Evolutionary conservation across 495 filamentous ascomycete species (phyloP).

Genomic region (Penicillium subrubescens): DNA sequence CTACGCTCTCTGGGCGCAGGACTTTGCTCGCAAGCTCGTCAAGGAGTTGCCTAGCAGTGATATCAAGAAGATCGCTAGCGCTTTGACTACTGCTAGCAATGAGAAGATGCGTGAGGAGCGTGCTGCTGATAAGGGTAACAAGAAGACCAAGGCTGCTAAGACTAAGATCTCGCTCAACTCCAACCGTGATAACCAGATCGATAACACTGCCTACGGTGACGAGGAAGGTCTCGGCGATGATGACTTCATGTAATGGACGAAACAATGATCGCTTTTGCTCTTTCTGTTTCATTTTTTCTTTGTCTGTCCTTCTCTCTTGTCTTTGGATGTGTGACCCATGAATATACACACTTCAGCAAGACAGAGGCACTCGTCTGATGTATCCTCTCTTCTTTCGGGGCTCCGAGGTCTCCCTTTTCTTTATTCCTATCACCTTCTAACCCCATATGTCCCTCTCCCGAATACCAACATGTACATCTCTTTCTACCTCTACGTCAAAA

Average conservation of each 20-base stretch:
- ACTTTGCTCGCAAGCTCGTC: conserved; percentile 82
- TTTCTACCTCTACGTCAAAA: not conserved
- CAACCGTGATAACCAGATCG: conserved; percentile 64
- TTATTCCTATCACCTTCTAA: not conserved
- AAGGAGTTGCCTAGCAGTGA: conserved; percentile 88
- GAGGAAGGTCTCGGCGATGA: conserved; percentile 78
- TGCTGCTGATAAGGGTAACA: conserved; percentile 86
- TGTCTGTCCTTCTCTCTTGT: not conserved
- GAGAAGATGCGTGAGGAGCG: conserved; percentile 99
- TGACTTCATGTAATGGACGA: conserved; percentile 65
- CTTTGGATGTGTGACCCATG: conserved; percentile 13
- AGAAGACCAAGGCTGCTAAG: conserved; percentile 95
- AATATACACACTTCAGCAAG: conserved; percentile 18
- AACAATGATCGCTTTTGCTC: conserved; percentile 8
- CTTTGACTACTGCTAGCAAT: conserved; percentile 81
- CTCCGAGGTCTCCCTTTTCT: not conserved
- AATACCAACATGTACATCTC: conserved; percentile 17
- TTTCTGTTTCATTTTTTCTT: conserved; percentile 14
- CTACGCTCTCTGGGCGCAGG: conserved; percentile 85
- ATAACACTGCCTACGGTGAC: conserved; percentile 73
- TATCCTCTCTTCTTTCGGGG: not conserved
- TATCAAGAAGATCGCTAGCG: conserved; percentile 91
- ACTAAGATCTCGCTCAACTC: conserved; percentile 84
- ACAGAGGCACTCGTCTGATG: not conserved
- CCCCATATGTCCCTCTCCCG: not conserved